Base-by-base conservation (phyloP, 331 rosid species). In the Malus hybrid region DNA sequence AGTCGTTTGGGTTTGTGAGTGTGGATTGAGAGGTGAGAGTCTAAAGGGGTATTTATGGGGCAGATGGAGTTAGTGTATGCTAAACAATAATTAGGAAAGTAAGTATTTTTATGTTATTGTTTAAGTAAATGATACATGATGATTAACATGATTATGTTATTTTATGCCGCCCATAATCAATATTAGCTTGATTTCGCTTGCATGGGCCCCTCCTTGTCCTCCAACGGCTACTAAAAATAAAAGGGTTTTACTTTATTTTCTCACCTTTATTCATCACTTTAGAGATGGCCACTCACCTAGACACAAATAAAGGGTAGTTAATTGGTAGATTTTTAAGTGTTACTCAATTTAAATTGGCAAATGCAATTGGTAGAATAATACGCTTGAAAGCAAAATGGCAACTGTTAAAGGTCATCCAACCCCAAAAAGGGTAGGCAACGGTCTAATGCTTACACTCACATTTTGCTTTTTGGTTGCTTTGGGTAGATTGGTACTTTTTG, bases 141-240 rank as follows among this genome's bases (percentile, higher is more conserved):
- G 62, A 75, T 70, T 19, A 70, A 36, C 18, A 63, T 52, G 36
- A 76, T 42, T 31, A 54, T 55, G 27, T 69, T 65, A 69, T 56
- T 75, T 80, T 80, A 64, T 50, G 90, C 97, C 97, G 92, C 83
- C 95, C 94, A 69, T 57, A 65, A 63, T 66, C 70, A 11, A 66
- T 66, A n/a, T 63, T 62, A 46, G 18, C 24, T 78, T 81, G 62
- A 80, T 82, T 85, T 86, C 87, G 89, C 91, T 87, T 77, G 95
- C 91, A 85, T n/a, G 90, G 91, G 87, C 19, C 86, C 93, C 91
- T 62, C 52, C 65, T 42, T 64, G 55, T 70, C 71, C 64, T 48
- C 79, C 86, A 89, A 87, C 80, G 88, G 81, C 82, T 80, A 81
- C 71, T 50, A 34, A 6, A 69, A 39, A 10, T 48, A 27, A 44